Evolutionary conservation across 352 stramenopile genomes (phyloP), one percentile per base, ranked within the genome.

Genomic region (Globisporangium cystogenes): DNA sequence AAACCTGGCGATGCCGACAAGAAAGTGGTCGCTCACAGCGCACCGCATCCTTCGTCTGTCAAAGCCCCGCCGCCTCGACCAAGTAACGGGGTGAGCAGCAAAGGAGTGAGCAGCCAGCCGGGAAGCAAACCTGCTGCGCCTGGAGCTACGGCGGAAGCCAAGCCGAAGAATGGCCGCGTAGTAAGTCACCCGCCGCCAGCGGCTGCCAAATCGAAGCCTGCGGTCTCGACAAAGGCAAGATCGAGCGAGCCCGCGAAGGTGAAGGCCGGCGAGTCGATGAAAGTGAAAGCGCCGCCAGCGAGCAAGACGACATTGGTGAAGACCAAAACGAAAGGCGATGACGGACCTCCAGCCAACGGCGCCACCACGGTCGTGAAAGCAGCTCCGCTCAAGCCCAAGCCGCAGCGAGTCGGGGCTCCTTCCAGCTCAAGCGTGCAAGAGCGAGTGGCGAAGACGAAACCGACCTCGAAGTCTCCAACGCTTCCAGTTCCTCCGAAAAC

Each of bases 151-250:
- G 42, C 39, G n/a, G 45, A 49, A 1, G n/a, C 15, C 0, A 59
- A 59, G 6, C 16, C 15, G 6, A 53, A 54, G 29, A 51, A 59
- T 15, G 37, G 36, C 7, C 53, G 36, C 8, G 43, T 36, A 4
- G 23, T 10, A 10, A 27, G 10, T 12, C 45, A 26, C 12, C 16
- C 41, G 15, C 15, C 55, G 10, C 7, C n/a, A 2, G 12, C n/a
- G 29, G 14, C 33, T 1, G 29, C 20, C 7, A 51, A 27, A 49
- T 15, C 24, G 24, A 54, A 46, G 11, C 18, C 51, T 23, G 51
- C 36, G 15, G 48, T 57, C 24, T 41, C 40, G 7, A 27, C 35
- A 3, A 60, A 60, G 51, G 26, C 41, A n/a, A 59, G 41, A 42
- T n/a, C 48, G 33, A n/a, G 11, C 0, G 40, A 45, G 12, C 40